These are phyloP conservation scores for Lasiosphaeriaceae sp. DNA, from an alignment of 495 filamentous ascomycete genomes.

Conservation along the genomic window DNA sequence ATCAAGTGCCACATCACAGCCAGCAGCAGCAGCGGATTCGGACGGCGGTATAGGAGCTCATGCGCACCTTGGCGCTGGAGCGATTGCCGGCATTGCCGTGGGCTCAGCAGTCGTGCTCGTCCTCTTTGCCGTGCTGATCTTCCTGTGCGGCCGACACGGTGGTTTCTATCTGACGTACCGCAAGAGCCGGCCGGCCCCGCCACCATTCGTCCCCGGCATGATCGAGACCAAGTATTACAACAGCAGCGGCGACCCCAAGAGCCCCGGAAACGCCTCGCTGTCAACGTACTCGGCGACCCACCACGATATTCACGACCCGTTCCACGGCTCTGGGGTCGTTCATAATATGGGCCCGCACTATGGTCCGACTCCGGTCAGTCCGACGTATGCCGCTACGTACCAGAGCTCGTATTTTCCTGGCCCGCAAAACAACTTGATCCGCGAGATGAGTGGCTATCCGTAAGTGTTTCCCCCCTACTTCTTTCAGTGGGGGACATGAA, in stretches of 20 bases:
- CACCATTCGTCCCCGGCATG: conserved; percentile 4
- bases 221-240: conserved; percentile 18
- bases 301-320: conserved; percentile 8
- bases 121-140: conserved; percentile 35
- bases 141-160: conserved; percentile 39
- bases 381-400: too few species aligned
- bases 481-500: background rate
- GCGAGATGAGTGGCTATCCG: too few species aligned
- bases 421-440: background rate
- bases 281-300: conserved; percentile 15
- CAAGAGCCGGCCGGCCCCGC: conserved; percentile 9
- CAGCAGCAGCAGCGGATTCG: too few species aligned
- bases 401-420: background rate
- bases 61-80: conserved; percentile 28
- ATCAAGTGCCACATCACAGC: conserved; percentile 1
- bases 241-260: conserved; percentile 20
- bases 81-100: conserved; percentile 48
- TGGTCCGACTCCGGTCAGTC: too few species aligned
- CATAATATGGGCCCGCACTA: too few species aligned
- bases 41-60: background rate
- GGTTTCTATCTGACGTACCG: conserved; percentile 31
- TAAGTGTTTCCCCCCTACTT: background rate
- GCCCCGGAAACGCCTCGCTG: conserved; percentile 21
- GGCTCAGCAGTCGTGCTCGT: conserved; percentile 37
- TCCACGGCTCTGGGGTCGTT: background rate